Evolutionary conservation across 108 stramenopile species (phyloP).

Genomic region (Pelagomonas calceolata): DNA sequence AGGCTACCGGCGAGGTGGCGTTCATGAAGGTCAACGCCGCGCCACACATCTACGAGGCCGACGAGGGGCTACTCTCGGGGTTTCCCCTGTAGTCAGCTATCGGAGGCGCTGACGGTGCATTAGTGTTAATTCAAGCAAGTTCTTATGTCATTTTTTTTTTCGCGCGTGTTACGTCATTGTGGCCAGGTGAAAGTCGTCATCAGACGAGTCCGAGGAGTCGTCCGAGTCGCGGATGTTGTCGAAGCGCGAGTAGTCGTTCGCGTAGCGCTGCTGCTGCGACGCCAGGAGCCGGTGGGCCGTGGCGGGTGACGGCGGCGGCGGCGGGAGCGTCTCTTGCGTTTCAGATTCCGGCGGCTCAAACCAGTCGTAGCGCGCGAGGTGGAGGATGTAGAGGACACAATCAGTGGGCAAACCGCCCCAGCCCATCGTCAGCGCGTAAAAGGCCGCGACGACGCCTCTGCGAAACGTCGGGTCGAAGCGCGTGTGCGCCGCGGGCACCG

Average conservation of each 20-base stretch:
- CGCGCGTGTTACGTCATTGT: too few species aligned
- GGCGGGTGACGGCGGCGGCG: too few species aligned
- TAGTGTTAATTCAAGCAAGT: neutral
- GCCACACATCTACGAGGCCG: neutral
- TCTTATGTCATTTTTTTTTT: too few species aligned
- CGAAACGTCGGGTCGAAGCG: slow-evolving; percentile 1
- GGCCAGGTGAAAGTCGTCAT: too few species aligned
- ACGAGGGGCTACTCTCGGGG: neutral
- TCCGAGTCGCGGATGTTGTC: neutral
- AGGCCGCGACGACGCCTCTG: neutral
- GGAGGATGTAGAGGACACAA: neutral
- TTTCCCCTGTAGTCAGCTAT: neutral
- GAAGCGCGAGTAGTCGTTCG: neutral
- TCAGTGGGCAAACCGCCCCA: neutral
- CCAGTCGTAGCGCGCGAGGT: neutral
- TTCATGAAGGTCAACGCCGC: neutral
- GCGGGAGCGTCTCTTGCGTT: too few species aligned
- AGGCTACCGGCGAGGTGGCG: neutral
- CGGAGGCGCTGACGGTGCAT: too few species aligned
- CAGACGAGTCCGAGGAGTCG: neutral
- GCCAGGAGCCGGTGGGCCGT: neutral
- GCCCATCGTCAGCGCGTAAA: neutral
- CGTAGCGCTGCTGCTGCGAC: neutral
- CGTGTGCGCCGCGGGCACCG: neutral
- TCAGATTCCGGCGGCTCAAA: neutral